These are phyloP conservation scores for Saturnispora mendoncae DNA, from an alignment of 805 yeast genomes.

Conservation along the genomic window DNA sequence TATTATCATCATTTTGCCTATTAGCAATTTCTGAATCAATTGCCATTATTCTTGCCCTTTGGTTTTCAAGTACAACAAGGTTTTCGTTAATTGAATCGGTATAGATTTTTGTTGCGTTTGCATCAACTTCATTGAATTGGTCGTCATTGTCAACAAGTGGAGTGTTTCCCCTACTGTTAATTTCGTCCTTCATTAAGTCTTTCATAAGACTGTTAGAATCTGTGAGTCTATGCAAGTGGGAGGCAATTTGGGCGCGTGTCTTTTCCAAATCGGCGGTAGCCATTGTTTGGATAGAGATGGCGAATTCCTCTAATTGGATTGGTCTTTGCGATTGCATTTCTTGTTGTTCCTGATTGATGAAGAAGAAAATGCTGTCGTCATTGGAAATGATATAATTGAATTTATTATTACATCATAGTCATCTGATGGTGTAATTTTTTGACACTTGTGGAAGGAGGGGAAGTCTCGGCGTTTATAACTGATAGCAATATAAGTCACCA, in stretches of 20 bases:
- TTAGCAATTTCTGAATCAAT: background rate
- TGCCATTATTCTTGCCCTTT: background rate
- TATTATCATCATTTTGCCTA: too few species aligned
- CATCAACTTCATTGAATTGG: background rate
- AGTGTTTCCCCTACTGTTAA: background rate
- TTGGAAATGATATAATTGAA: too few species aligned
- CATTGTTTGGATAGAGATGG: conserved; percentile 26
- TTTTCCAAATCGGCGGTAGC: conserved; percentile 35
- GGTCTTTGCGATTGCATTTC: conserved; percentile 20
- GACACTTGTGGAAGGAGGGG: too few species aligned
- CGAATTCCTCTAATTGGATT: conserved; percentile 25
- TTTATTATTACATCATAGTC: too few species aligned
- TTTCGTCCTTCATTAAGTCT: conserved; percentile 10
- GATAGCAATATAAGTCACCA: too few species aligned
- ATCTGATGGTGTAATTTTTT: too few species aligned
- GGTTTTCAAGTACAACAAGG: background rate
- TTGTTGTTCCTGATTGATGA: background rate
- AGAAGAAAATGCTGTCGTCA: background rate
- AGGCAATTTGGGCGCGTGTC: conserved; percentile 28
- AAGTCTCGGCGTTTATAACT: too few species aligned
- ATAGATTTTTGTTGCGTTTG: background rate
- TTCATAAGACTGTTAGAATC: conserved; percentile 44
- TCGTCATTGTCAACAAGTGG: background rate
- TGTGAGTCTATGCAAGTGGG: conserved; percentile 38
- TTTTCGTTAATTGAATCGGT: background rate